Base-by-base conservation (phyloP, 345 rosid species). In the Lepidium didymum region DNA sequence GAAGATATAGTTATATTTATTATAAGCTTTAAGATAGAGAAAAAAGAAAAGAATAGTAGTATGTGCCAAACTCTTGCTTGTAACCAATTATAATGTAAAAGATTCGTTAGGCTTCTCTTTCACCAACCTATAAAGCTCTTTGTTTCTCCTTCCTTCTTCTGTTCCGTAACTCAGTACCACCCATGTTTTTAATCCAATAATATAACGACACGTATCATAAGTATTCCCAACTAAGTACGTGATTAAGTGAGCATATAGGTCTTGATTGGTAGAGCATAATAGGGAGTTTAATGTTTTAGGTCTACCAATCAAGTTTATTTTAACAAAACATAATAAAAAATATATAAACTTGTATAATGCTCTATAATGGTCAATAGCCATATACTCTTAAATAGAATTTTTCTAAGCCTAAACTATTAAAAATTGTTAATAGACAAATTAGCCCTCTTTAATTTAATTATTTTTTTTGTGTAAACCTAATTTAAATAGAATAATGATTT, bases 101-200 rank as follows among this genome's bases (percentile, higher is more conserved):
- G 12, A 70, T 46, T 60, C 74, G 61, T 51, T 51, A 70, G 74
- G 67, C 23, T 10, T 59, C 67, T 1, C 67, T 70, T 51, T 60
- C 74, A 57, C 59, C n/a, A n/a, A n/a, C n/a, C 51, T 59, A 69
- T 59, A 69, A 69, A 70, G 74, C 53, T 42, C 35, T 6, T 10
- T 70, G 68, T 70, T 50, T 69, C 41, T 58, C 66, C 54, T 69
- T 69, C 67, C 72, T 57, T 57, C 53, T 29, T 69, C 54, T 50
- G 18, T 60, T 69, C 21, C 63, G 72, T 44, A 67, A 67, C 70
- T 55, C 41, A 67, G 54, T 54, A 67, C 62, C 44, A 23, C 42
- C 67, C 35, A 59, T 33, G 6, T 21, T 12, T 69, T 35, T n/a
- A 29, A 0, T 9, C 74, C 60, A 29, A 50, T 60, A 3, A 70